Conservation (phyloP, 2,329 filamentous ascomycete species). For the Endothia cerciana region DNA sequence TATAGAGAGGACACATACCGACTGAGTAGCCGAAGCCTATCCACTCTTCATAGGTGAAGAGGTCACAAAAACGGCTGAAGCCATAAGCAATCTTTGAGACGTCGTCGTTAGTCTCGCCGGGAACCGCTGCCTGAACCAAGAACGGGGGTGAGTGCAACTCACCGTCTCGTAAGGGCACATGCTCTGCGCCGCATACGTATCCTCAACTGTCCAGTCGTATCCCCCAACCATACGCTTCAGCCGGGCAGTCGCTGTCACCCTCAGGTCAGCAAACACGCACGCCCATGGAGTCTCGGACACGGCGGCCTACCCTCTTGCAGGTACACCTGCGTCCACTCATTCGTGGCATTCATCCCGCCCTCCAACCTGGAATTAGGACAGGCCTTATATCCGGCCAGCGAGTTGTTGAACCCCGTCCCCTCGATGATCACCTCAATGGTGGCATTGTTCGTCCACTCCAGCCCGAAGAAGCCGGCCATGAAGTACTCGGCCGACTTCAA, state of each 20-base stretch:
- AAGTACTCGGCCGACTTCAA: slow-evolving; percentile 78
- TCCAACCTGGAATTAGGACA: slow-evolving; percentile 66
- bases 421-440: slow-evolving; percentile 77
- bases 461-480: slow-evolving; percentile 77
- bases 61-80: slow-evolving; percentile 72
- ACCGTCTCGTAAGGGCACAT: slow-evolving; percentile 78
- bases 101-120: slow-evolving; percentile 18
- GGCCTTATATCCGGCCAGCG: slow-evolving; percentile 67
- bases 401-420: slow-evolving; percentile 67
- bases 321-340: slow-evolving; percentile 67
- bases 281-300: slow-evolving; percentile 8
- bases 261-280: neutral
- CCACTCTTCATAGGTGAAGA: slow-evolving; percentile 80
- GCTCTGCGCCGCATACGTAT: slow-evolving; percentile 70
- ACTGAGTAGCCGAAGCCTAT: slow-evolving; percentile 71
- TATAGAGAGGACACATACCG: slow-evolving; percentile 37
- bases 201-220: slow-evolving; percentile 66
- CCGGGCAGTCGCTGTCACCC: slow-evolving; percentile 56
- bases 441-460: slow-evolving; percentile 73
- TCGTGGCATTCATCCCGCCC: slow-evolving; percentile 56
- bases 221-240: slow-evolving; percentile 58
- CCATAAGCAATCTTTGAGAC: slow-evolving; percentile 64
- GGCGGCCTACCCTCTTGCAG: slow-evolving; percentile 56
- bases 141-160: slow-evolving; percentile 17
- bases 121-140: neutral